These are phyloP conservation scores for Geotrichum bryndzae DNA, from an alignment of 1,139 yeast species.

Conservation along the genomic window DNA sequence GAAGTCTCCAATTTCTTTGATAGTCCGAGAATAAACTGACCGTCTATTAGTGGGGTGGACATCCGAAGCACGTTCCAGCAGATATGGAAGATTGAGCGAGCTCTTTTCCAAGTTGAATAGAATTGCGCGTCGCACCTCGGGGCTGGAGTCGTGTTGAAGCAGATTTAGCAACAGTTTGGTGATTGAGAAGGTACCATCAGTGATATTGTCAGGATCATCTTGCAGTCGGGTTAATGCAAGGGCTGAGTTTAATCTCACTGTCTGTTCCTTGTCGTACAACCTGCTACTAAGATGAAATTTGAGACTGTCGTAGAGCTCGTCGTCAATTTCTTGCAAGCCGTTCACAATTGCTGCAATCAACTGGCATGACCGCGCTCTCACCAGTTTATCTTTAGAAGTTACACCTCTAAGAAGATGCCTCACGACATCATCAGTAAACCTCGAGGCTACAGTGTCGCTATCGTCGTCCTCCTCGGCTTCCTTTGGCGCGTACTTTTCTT, in stretches of 20 bases:
- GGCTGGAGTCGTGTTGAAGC: conserved; percentile 60
- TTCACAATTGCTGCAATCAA: conserved; percentile 67
- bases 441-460: conserved; percentile 34
- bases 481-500: conserved; percentile 34
- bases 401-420: conserved; percentile 68
- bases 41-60: conserved; percentile 65
- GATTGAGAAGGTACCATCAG: conserved; percentile 37
- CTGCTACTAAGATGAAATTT: conserved; percentile 58
- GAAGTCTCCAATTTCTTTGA: conserved; percentile 66
- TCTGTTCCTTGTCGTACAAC: conserved; percentile 70
- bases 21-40: conserved; percentile 60
- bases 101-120: conserved; percentile 61
- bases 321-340: conserved; percentile 70
- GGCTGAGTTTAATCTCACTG: conserved; percentile 76
- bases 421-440: conserved; percentile 58
- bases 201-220: conserved; percentile 37
- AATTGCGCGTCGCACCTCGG: conserved; percentile 83
- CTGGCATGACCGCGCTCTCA: conserved; percentile 76
- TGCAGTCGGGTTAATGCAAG: conserved; percentile 78
- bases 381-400: conserved; percentile 69
- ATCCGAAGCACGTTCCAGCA: conserved; percentile 82
- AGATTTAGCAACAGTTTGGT: conserved; percentile 47
- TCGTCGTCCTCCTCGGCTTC: conserved; percentile 38
- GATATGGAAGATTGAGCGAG: conserved; percentile 47
- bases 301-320: conserved; percentile 59